These are phyloP conservation scores for Skeletonema marinoi DNA, from an alignment of 108 stramenopile genomes.

Conservation along the genomic window DNA sequence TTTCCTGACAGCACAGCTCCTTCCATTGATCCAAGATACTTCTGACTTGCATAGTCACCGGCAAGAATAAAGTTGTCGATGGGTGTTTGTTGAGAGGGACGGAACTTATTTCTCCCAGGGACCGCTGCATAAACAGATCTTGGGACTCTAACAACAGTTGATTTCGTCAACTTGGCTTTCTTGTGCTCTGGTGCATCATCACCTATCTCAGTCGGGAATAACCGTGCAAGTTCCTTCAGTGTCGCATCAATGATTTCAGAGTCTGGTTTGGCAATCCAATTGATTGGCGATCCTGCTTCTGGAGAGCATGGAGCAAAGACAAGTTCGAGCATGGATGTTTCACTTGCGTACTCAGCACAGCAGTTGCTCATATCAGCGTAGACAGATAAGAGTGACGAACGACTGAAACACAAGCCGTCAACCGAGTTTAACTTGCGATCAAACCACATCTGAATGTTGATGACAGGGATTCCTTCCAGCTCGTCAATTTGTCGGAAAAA, in stretches of 20 bases:
- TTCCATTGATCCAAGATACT: conserved; percentile 96
- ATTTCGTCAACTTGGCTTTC: conserved; percentile 75
- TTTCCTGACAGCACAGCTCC: conserved; percentile 94
- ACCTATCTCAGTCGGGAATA: conserved; percentile 95
- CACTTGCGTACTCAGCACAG: conserved; percentile 93
- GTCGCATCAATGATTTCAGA: conserved; percentile 96
- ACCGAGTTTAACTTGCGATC: conserved; percentile 93
- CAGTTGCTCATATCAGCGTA: conserved; percentile 96
- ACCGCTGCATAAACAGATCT: conserved; percentile 94
- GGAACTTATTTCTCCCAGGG: conserved; percentile 92
- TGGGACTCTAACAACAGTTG: conserved; percentile 92
- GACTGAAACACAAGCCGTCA: conserved; percentile 94
- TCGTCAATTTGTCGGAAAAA: conserved; percentile 96
- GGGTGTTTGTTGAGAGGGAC: conserved; percentile 90
- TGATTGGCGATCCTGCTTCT: conserved; percentile 81
- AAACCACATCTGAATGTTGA: conserved; percentile 99
- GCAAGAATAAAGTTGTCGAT: conserved; percentile 93
- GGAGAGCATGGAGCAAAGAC: conserved; percentile 96
- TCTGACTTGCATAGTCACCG: conserved; percentile 94
- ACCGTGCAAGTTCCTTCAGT: conserved; percentile 91
- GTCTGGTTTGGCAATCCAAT: conserved; percentile 87
- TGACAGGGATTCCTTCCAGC: conserved; percentile 95
- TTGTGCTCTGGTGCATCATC: conserved; percentile 80
- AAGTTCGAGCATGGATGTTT: conserved; percentile 90
- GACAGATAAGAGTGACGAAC: conserved; percentile 90